A percentile compares a stretch with the other conserved stretches of the same genome.
phyloP scores from a whole-genome alignment of 2,329 filamentous ascomycete species.

The Pseudocercospora crystallina region DNA sequence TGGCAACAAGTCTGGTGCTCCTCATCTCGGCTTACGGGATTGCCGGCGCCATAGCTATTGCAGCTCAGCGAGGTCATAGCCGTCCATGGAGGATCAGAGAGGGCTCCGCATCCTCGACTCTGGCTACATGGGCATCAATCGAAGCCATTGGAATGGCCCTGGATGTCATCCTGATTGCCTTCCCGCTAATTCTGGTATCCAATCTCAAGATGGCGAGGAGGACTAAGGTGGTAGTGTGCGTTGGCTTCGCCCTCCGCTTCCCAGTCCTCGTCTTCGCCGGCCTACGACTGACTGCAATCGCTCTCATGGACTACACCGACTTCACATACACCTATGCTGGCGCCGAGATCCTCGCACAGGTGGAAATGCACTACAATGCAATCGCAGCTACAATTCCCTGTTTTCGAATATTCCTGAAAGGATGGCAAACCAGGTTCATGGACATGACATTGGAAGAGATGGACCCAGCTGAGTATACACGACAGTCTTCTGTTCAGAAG shows the following conservation, averaged over 20 bases:
- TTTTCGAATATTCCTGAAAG: conserved; percentile 23
- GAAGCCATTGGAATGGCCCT: conserved; percentile 11
- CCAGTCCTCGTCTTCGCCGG: conserved; percentile 16
- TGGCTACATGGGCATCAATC: conserved; percentile 5
- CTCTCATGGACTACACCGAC: conserved; percentile 8
- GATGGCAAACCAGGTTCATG: conserved; percentile 21
- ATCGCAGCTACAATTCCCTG: conserved; percentile 25
- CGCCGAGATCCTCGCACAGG: conserved; percentile 17
- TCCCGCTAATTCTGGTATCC: conserved; percentile 14
- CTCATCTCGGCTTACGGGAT: not conserved
- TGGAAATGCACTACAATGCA: conserved; percentile 24
- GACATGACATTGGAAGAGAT: conserved; percentile 5
- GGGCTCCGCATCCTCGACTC: conserved; percentile 4
- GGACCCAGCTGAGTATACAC: conserved; percentile 8
- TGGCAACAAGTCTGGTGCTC: conserved; percentile 2
- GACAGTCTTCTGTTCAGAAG: conserved; percentile 4
- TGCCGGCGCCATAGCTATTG: conserved; percentile 1
- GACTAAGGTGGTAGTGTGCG: conserved; percentile 17
- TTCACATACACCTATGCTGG: conserved; percentile 15
- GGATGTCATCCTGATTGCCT: conserved; percentile 9
- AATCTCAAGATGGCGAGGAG: conserved; percentile 18
- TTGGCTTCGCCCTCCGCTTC: conserved; percentile 18
- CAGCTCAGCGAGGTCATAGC: not conserved
- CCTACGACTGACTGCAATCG: conserved; percentile 12
- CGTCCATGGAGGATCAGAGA: conserved; percentile 2